Evolutionary conservation across 345 rosid species (phyloP), one percentile per base, ranked within the genome.

Genomic region (Theobroma cacao): DNA sequence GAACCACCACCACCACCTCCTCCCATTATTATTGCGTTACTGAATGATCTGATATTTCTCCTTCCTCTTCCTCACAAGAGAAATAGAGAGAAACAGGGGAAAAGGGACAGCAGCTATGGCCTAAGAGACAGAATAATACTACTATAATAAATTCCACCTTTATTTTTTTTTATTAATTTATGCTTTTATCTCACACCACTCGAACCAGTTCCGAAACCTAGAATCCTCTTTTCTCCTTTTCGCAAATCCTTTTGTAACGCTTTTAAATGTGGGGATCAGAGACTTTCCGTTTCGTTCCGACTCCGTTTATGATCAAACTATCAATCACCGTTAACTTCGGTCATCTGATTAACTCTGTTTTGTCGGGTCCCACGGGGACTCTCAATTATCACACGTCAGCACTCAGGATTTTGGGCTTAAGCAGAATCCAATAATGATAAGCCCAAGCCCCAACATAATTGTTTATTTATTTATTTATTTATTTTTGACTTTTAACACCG

Each of bases 1-100:
- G 91, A 81, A 52, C 98, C 99, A 26, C 90, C 38, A 26, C 90
- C 38, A 8, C 74, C 74, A 28, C 58, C 43, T 31, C 60, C 70
- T 18, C 3, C 75, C 75, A 71, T 71, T 50, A 18, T n/a, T 71
- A 28, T 28, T 41, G 7, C 9, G 40, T 2, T 28, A 26, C 33
- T 55, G 13, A 11, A 4, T 28, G 82, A 80, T 64, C 1, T 20
- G 34, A 8, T 28, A 9, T 64, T 64, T 50, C 10, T 50, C 11
- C 75, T 71, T 31, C 45, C 41, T 18, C 60, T 20, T 26, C 26
- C 33, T 50, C 61, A 31, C 7, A 70, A 48, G 15, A 17, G 10
- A 31, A 72, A 52, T 30, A 12, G 3, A 20, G 70, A 38, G 48
- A 61, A 4, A 38, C 0, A 7, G 48, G n/a, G n/a, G n/a, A n/a